phyloP scores from a whole-genome alignment of 1,139 yeast genomes.

The Saccharomyces hybrid region DNA sequence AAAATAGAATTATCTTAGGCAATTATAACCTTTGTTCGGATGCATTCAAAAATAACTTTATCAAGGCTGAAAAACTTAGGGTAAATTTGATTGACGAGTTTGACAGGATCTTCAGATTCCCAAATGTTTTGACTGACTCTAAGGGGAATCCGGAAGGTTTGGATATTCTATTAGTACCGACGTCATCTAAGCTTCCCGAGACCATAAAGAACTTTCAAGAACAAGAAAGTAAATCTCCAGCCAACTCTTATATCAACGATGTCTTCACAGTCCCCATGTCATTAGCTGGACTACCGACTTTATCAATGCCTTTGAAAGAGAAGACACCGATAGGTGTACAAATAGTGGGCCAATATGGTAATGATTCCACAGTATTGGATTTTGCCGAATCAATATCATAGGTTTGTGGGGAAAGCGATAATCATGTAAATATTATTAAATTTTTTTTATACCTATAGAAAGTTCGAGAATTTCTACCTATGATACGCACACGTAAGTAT shows the following conservation, averaged over 20 bases:
- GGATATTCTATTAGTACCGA: constrained; percentile 70
- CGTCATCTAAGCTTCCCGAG: constrained; percentile 57
- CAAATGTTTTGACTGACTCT: constrained; percentile 38
- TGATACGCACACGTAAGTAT: not conserved
- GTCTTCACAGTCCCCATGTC: constrained; percentile 85
- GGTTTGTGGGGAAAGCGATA: constrained; percentile 31
- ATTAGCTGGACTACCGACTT: constrained; percentile 82
- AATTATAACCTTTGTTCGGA: constrained; percentile 74
- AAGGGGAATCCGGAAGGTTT: constrained; percentile 35
- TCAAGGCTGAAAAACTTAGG: constrained; percentile 67
- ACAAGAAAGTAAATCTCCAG: constrained; percentile 38
- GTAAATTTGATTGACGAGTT: constrained; percentile 55
- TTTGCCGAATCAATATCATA: constrained; percentile 16
- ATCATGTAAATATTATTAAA: not conserved
- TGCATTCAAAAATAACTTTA: constrained; percentile 66
- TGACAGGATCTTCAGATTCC: constrained; percentile 49
- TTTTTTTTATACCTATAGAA: constrained; percentile 2
- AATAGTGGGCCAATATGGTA: constrained; percentile 78
- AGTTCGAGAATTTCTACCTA: not conserved
- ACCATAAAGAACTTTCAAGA: constrained; percentile 38
- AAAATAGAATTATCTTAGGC: constrained; percentile 75
- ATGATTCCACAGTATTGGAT: constrained; percentile 56
- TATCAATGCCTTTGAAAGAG: constrained; percentile 52
- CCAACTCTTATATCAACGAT: constrained; percentile 70
- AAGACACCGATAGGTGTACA: constrained; percentile 60